Evolutionary conservation across 352 stramenopile genomes (phyloP), one percentile per base, ranked within the genome.

Genomic region (Phytophthora megakarya): DNA sequence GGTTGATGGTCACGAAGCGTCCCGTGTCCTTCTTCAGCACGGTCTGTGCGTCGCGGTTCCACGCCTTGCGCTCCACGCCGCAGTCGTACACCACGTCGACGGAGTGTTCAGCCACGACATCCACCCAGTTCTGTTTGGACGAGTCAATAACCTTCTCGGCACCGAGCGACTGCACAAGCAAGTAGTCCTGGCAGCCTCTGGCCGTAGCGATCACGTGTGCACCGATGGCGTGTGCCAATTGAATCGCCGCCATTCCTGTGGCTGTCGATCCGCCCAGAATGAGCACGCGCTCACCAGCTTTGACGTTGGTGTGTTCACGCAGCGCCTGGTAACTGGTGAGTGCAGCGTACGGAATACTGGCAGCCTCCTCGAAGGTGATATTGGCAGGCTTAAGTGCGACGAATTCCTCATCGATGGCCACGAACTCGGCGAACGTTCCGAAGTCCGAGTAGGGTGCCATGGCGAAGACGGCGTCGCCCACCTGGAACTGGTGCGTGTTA

Each of bases 401-500:
- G 47, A 81, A 70, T 22, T 69, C 51, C 22, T 73, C 63, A 35
- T 72, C 68, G 16, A 77, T 73, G 25, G 77, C 57, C 4, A 77
- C 60, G 40, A 75, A 81, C 50, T 94, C 79, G 28, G 82, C 85
- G 21, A 92, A 73, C 6, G 75, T 71, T 37, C 85, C 85, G 39
- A 72, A 69, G 28, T 60, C 21, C 7, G 61, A 61, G 57, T 73
- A 70, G 5, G 55, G 54, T 3, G 73, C 67, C 58, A 78, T 79
- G 11, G 82, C 81, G 63, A 90, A 92, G 37, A 95, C 76, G 25
- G 64, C 70, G 64, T 92, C 83, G 12, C 81, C 84, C 9, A 84
- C 71, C 32, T 79, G 55, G 44, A 92, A 81, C 18, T 64, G 65
- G 28, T 65, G 63, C 4, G 84, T 76, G 10, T 76, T 52, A 16